These are phyloP conservation scores for Sambucus nigra DNA, from an alignment of 129 eudicot genomes.

Conservation along the genomic window DNA sequence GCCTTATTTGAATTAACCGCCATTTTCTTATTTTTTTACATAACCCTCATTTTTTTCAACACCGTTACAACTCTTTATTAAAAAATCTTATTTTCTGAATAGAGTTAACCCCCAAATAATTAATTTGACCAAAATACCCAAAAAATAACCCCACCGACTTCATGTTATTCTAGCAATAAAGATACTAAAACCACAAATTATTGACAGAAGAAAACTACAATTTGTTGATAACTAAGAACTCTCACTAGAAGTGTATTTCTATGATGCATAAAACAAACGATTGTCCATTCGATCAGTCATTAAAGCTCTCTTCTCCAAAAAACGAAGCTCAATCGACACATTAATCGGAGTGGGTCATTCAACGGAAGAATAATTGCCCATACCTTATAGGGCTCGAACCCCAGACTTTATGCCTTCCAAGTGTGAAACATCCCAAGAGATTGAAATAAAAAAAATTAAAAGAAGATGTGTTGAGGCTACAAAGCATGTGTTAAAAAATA, in stretches of 20 bases:
- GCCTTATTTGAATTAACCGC: too few species aligned
- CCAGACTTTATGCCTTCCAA: constrained; percentile 44
- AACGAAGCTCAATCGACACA: constrained; percentile 34
- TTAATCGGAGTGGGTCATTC: constrained; percentile 54
- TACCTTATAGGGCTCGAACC: constrained; percentile 21
- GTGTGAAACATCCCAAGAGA: constrained; percentile 39
- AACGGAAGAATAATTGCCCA: constrained; percentile 28
- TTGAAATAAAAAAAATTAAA: constrained; percentile 58
- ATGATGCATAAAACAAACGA: constrained; percentile 81
- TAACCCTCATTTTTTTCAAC: too few species aligned
- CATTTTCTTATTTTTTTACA: too few species aligned
- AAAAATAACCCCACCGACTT: too few species aligned
- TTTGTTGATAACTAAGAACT: constrained; percentile 68
- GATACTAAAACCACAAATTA: too few species aligned
- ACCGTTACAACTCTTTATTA: too few species aligned
- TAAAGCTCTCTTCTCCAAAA: constrained; percentile 76
- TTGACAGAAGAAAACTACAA: too few species aligned
- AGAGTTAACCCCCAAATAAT: too few species aligned
- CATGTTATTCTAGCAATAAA: too few species aligned
- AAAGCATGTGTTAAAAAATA: constrained; percentile 48
- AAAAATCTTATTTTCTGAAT: too few species aligned
- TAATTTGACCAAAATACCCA: too few species aligned
- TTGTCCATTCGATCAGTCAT: constrained; percentile 71
- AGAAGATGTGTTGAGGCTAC: constrained; percentile 63
- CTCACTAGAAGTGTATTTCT: constrained; percentile 66